phyloP scores from a whole-genome alignment of 352 stramenopile species.

The Pythium grandisporangium region DNA sequence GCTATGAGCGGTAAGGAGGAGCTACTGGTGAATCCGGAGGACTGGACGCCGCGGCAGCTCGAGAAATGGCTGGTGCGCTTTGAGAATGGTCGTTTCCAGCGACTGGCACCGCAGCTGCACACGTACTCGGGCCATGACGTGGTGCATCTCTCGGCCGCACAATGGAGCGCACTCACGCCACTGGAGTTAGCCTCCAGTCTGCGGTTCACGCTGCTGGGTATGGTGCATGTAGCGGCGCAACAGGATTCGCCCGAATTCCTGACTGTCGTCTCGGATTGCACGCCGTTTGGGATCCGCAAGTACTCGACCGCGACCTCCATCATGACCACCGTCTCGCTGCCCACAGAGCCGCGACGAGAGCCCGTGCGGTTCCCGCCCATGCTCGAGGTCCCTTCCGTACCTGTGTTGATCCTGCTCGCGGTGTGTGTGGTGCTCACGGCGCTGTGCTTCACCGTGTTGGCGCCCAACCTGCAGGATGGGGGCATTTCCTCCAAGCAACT shows the following conservation, averaged over 20 bases:
- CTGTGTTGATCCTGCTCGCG: constrained; percentile 27
- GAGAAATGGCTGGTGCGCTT: constrained; percentile 57
- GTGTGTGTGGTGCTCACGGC: constrained; percentile 40
- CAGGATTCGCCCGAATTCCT: constrained; percentile 23
- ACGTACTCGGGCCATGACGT: constrained; percentile 56
- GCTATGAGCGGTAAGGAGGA: constrained; percentile 29
- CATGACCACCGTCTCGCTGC: no score
- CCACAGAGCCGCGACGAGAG: constrained; percentile 5
- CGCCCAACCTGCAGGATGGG: constrained; percentile 33
- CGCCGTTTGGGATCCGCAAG: constrained; percentile 14
- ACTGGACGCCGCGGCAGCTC: constrained; percentile 72
- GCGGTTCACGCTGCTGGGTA: constrained; percentile 75
- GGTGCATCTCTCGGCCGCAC: constrained; percentile 42
- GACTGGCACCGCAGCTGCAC: constrained; percentile 38
- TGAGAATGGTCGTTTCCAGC: constrained; percentile 60
- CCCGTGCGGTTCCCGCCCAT: constrained; percentile 72
- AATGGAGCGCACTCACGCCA: constrained; percentile 47
- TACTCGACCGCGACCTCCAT: constrained; percentile 10
- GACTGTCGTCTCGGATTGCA: constrained; percentile 68
- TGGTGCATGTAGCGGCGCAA: constrained; percentile 61
- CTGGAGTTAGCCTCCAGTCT: constrained; percentile 55
- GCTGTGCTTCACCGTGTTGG: constrained; percentile 73
- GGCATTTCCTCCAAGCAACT: constrained; percentile 58
- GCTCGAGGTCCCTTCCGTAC: constrained; percentile 61
- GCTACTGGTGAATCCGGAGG: constrained; percentile 62